These are phyloP conservation scores for Diaporthe citriasiana DNA, from an alignment of 2,329 filamentous ascomycete genomes.

Conservation along the genomic window DNA sequence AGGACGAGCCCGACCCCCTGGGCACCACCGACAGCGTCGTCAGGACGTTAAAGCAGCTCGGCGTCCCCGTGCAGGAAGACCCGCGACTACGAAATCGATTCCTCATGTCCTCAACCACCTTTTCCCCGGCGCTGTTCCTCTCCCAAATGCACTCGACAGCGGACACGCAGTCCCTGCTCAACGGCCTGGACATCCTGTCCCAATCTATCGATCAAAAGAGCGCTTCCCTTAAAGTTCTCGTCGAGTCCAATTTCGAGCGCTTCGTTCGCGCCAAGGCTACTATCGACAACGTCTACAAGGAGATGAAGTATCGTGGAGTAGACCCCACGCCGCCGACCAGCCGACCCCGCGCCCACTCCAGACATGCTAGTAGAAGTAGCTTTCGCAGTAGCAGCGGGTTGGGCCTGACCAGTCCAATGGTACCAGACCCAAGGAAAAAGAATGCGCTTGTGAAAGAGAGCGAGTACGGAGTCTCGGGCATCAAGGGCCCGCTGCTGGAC, in stretches of 20 bases:
- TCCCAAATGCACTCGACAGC: constrained; percentile 91
- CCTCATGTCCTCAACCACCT: constrained; percentile 93
- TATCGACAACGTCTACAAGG: constrained; percentile 98
- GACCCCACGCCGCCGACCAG: constrained; percentile 61
- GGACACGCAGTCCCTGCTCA: constrained; percentile 84
- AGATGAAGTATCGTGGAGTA: constrained; percentile 85
- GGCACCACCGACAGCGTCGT: constrained; percentile 92
- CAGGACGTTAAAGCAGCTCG: constrained; percentile 80
- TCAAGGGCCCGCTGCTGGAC: constrained; percentile 89
- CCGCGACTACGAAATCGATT: constrained; percentile 85
- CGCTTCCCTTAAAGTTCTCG: constrained; percentile 93
- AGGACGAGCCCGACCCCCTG: constrained; percentile 92
- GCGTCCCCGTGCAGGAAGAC: constrained; percentile 88
- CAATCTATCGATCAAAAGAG: constrained; percentile 98
- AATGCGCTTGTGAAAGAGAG: constrained; percentile 94
- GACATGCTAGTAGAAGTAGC: constrained; percentile 77
- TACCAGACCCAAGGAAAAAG: constrained; percentile 78
- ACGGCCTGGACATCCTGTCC: constrained; percentile 87
- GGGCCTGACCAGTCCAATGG: constrained; percentile 55
- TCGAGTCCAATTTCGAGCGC: constrained; percentile 98
- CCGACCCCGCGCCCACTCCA: constrained; percentile 67
- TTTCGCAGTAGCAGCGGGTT: constrained; percentile 66
- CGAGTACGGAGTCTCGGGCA: constrained; percentile 89
- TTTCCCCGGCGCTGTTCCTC: constrained; percentile 91
- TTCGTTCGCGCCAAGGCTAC: constrained; percentile 98